A percentile compares a stretch with the other conserved stretches of the same genome.
These are phyloP conservation scores for Kwoniella dejecticola DNA, from an alignment of 768 basidiomycete genomes.

Conservation along the genomic window DNA sequence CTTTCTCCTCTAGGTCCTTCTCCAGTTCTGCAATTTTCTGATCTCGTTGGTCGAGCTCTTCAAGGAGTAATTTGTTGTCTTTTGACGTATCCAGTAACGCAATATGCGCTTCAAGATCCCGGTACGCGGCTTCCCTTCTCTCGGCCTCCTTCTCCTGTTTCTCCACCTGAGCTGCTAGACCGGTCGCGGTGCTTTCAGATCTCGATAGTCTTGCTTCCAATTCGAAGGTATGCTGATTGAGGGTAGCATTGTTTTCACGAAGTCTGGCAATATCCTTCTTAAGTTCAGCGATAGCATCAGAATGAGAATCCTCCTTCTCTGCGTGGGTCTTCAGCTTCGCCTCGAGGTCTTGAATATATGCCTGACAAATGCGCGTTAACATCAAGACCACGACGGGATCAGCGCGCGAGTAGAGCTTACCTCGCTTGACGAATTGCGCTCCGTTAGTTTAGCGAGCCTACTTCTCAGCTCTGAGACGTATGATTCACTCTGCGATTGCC, in stretches of 20 bases:
- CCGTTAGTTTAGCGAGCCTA: slow-evolving; percentile 76
- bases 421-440: slow-evolving; percentile 89
- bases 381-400: slow-evolving; percentile 21
- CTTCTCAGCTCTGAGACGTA: slow-evolving; percentile 83
- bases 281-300: slow-evolving; percentile 77
- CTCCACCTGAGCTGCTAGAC: slow-evolving; percentile 71
- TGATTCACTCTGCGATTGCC: slow-evolving; percentile 66
- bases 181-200: slow-evolving; percentile 58
- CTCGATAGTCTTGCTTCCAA: slow-evolving; percentile 74
- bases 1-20: slow-evolving; percentile 78
- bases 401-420: slow-evolving; percentile 58
- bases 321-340: slow-evolving; percentile 83
- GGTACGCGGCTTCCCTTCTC: slow-evolving; percentile 71
- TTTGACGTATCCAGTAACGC: slow-evolving; percentile 62
- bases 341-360: slow-evolving; percentile 90
- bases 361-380: slow-evolving; percentile 62
- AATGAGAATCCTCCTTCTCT: slow-evolving; percentile 74
- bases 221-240: slow-evolving; percentile 77
- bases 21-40: slow-evolving; percentile 74
- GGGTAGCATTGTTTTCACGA: slow-evolving; percentile 73
- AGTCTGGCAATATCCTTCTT: slow-evolving; percentile 77
- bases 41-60: slow-evolving; percentile 83
- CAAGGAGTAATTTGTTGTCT: slow-evolving; percentile 70
- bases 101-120: slow-evolving; percentile 69
- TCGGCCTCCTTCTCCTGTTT: slow-evolving; percentile 75